Percentiles rank a stretch among this genome's conserved stretches.
Conservation (phyloP, 176 grass and related monocot genomes). For the Thalia dealbata region DNA sequence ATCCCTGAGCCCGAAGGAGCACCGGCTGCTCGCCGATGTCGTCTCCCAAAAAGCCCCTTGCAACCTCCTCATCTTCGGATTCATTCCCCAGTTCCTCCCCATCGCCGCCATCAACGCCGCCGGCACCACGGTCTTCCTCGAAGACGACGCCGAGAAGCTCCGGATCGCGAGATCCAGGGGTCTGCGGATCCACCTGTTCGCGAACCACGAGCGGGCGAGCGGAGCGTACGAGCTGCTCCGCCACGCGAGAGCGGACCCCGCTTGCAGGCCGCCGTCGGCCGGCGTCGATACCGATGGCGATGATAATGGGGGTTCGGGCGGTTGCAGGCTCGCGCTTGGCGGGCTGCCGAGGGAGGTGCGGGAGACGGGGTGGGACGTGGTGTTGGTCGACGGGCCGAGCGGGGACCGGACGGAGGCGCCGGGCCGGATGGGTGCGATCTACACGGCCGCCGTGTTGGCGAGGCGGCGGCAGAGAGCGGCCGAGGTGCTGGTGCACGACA, state of each 20-base stretch:
- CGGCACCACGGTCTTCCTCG: conserved; percentile 4
- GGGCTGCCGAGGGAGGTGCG: conserved; percentile 45
- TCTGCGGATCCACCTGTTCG: neutral
- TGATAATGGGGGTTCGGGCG: neutral
- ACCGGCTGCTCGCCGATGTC: neutral
- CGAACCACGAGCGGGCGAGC: neutral
- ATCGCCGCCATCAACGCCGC: neutral
- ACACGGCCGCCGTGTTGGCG: conserved; percentile 22
- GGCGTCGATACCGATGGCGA: too few relatives aligned
- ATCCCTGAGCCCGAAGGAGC: neutral
- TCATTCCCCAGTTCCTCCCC: conserved; percentile 1
- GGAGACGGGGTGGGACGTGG: conserved; percentile 49
- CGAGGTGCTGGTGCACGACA: conserved; percentile 55
- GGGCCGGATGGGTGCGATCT: conserved; percentile 40
- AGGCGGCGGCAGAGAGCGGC: neutral
- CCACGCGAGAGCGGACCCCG: neutral
- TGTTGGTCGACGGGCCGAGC: conserved; percentile 66
- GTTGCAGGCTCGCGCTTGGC: conserved; percentile 42
- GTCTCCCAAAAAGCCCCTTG: conserved; percentile 3
- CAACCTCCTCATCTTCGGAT: conserved; percentile 13
- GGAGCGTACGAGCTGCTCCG: conserved; percentile 11
- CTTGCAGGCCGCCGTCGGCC: neutral
- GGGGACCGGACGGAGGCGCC: conserved; percentile 26
- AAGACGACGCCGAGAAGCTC: conserved; percentile 3
- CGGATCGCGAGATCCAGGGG: neutral